Evolutionary conservation across 2,329 filamentous ascomycete species (phyloP), one percentile per base, ranked within the genome.

Genomic region (Botryotinia convoluta): DNA sequence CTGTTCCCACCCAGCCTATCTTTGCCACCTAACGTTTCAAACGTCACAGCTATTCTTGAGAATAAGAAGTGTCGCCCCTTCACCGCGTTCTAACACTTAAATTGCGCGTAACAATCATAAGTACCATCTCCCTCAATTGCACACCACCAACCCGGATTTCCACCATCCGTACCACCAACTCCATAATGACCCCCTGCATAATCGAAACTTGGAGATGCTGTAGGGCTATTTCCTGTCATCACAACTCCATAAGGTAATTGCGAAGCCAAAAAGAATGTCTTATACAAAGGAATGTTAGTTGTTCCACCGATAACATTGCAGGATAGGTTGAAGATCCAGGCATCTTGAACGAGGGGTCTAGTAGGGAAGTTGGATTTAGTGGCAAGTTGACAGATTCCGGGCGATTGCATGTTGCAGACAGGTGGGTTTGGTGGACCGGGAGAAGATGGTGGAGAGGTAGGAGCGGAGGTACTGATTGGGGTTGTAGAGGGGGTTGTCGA

Each of bases 111-210:
- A 5, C 71, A 72, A 69, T 51, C 62, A 60, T 51, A 72, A 42
- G 63, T 69, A 14, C 71, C 71, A 69, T 72, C 63, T 51, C 26
- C 35, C 51, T 69, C 63, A 42, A 72, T 69, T 12, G 51, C 63
- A 69, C 71, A 72, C 71, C 71, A 72, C 71, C 71, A 72, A 29
- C 71, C 71, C 32, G 71, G 71, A 39, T 69, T 72, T 26, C 71
- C 71, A 48, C 71, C 63, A 48, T 69, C 65, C 48, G 65, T 69
- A 57, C 71, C 71, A 42, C 63, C 71, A 51, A 72, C 71, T 26
- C 71, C 71, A 62, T 69, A 72, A 32, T 69, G 39, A 3, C 71
- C 71, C 5, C 71, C 71, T 22, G 71, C 71, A 69, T 72, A 72
- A 26, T 39, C 51, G 29, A 72, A 72, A 16, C 63, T 69, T 32